phyloP scores from a whole-genome alignment of 148 eudicot genomes.

The Fagopyrum tataricum region DNA sequence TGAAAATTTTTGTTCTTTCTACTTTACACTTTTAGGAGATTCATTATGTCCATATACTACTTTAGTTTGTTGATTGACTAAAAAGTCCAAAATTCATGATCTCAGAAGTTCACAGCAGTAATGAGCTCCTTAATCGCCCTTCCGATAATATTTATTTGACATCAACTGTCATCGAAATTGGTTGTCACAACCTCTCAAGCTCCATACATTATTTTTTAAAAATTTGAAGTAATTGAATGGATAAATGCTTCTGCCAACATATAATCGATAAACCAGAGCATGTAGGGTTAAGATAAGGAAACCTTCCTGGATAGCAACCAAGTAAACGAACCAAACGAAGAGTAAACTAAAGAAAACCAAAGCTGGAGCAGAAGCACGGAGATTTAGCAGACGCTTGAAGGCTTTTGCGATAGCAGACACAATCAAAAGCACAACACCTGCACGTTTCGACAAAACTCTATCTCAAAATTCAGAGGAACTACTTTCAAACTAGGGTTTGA shows the following conservation, averaged over 20 bases:
- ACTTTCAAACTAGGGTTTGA: not conserved
- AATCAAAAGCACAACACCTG: slow-evolving; percentile 36
- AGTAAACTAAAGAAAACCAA: slow-evolving; percentile 49
- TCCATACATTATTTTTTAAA: not conserved
- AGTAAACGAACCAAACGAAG: slow-evolving; percentile 46
- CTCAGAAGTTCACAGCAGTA: not conserved
- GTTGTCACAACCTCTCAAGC: not conserved
- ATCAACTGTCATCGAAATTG: no score
- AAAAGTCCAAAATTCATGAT: not conserved
- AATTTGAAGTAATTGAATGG: not conserved
- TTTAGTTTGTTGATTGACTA: not conserved
- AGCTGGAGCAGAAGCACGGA: slow-evolving; percentile 71
- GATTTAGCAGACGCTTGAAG: slow-evolving; percentile 32
- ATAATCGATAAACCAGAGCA: not conserved
- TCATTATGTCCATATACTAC: not conserved
- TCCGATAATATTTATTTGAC: not conserved
- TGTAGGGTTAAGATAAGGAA: not conserved
- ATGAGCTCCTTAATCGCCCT: not conserved
- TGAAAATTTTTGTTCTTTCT: not conserved
- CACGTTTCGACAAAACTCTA: slow-evolving; percentile 1
- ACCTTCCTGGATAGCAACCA: slow-evolving; percentile 47
- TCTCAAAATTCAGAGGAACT: not conserved
- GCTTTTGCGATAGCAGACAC: slow-evolving; percentile 29
- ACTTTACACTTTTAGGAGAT: not conserved
- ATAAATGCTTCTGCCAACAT: not conserved